Evolutionary conservation across 1,284 basidiomycete genomes (phyloP).

Genomic region (Termitomyces sp.): DNA sequence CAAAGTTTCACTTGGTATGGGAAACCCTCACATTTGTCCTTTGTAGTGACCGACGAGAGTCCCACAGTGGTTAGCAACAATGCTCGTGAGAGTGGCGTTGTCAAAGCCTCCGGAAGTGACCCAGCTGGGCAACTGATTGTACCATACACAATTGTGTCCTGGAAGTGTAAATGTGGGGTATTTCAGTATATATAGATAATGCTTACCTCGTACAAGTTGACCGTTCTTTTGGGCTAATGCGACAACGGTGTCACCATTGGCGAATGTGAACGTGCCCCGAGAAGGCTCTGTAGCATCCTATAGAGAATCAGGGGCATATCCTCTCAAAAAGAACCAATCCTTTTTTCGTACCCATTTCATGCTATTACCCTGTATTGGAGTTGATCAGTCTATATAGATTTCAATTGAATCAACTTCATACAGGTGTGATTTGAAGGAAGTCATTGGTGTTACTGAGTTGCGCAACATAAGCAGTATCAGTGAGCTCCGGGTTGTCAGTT

Average conservation of each 20-base stretch:
- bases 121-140: constrained; percentile 50
- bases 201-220: constrained; percentile 32
- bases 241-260: constrained; percentile 39
- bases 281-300: constrained; percentile 52
- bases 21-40: constrained; percentile 40
- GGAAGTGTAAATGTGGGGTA: neutral
- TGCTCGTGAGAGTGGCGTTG: constrained; percentile 35
- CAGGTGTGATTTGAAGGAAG: constrained; percentile 49
- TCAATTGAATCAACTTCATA: constrained; percentile 6
- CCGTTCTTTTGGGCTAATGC: constrained; percentile 39
- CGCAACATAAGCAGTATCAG: constrained; percentile 38
- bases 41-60: constrained; percentile 45
- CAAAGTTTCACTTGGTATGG: constrained; percentile 1
- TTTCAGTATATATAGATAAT: neutral
- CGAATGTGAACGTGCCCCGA: constrained; percentile 43
- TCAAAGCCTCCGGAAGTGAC: constrained; percentile 39
- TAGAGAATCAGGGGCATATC: neutral
- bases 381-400: neutral
- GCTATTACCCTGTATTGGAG: constrained; percentile 32
- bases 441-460: constrained; percentile 31
- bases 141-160: constrained; percentile 53
- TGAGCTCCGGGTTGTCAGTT: constrained; percentile 53
- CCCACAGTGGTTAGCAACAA: constrained; percentile 41
- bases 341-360: constrained; percentile 47
- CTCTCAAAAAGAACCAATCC: neutral